These are phyloP conservation scores for Colletotrichum melonis DNA, from an alignment of 2,329 filamentous ascomycete genomes.

Conservation along the genomic window DNA sequence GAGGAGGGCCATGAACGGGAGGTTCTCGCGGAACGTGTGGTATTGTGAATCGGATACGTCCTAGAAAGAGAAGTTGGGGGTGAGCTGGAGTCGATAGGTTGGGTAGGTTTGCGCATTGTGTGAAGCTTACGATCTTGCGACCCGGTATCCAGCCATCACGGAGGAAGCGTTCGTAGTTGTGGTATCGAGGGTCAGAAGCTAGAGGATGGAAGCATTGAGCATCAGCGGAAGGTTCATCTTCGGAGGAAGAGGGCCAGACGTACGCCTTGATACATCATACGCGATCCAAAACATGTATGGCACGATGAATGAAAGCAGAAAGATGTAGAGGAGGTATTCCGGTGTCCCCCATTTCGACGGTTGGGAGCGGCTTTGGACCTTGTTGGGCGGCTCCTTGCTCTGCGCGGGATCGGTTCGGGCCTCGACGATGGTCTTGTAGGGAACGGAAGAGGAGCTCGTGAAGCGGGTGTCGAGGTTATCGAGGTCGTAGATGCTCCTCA, in stretches of 20 bases:
- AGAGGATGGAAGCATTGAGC: conserved; percentile 21
- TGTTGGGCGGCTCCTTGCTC: conserved; percentile 54
- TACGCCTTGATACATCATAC: conserved; percentile 86
- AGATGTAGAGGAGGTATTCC: conserved; percentile 87
- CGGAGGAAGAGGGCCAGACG: conserved; percentile 40
- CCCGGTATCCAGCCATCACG: conserved; percentile 91
- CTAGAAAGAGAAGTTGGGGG: conserved; percentile 53
- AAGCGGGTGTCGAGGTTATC: conserved; percentile 73
- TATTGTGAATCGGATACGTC: conserved; percentile 95
- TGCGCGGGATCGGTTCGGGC: conserved; percentile 50
- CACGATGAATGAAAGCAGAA: conserved; percentile 73
- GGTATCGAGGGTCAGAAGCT: conserved; percentile 87
- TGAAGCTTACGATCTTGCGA: conserved; percentile 78
- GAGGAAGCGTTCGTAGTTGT: conserved; percentile 77
- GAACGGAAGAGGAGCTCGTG: conserved; percentile 75
- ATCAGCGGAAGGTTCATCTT: not conserved
- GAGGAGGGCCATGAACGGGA: conserved; percentile 82
- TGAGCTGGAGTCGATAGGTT: conserved; percentile 22
- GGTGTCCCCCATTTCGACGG: conserved; percentile 85
- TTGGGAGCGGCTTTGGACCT: conserved; percentile 57
- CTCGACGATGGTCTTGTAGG: conserved; percentile 70
- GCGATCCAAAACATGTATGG: conserved; percentile 93
- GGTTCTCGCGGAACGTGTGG: conserved; percentile 82
- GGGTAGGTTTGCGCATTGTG: not conserved
- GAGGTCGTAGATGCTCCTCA: conserved; percentile 70